Conservation (phyloP, 805 yeast species). For the Clavispora fructus region DNA sequence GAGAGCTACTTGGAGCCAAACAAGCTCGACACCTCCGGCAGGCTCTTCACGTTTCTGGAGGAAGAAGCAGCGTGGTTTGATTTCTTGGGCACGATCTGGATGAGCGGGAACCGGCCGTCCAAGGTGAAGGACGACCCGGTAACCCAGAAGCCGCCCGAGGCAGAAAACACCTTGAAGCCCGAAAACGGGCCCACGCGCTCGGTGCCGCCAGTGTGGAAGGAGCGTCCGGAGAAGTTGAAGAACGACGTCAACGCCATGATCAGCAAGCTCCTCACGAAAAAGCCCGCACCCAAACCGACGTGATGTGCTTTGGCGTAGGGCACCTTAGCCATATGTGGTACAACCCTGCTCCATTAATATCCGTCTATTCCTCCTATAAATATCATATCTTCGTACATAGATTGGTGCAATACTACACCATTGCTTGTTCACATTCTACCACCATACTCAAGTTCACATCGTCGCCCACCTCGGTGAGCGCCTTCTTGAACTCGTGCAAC, state of each 20-base stretch:
- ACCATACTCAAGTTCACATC: conserved; percentile 16
- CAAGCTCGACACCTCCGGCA: conserved; percentile 18
- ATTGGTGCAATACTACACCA: neutral
- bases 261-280: neutral
- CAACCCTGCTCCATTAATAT: neutral
- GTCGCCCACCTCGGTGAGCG: conserved; percentile 22
- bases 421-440: conserved; percentile 6
- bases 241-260: conserved; percentile 3
- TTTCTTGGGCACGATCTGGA: conserved; percentile 34
- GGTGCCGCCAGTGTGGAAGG: neutral
- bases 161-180: neutral
- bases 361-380: conserved; percentile 3
- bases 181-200: neutral
- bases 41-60: conserved; percentile 18
- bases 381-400: conserved; percentile 5
- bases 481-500: conserved; percentile 18
- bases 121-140: neutral
- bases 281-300: no score
- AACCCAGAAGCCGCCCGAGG: neutral
- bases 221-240: conserved; percentile 1
- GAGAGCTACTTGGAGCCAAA: conserved; percentile 15
- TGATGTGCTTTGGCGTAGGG: no score
- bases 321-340: no score
- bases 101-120: neutral
- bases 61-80: conserved; percentile 16